A percentile compares a stretch with the other conserved stretches of the same genome.
Conservation (phyloP, 257 asterid species). For the Solanum tacnaense region DNA sequence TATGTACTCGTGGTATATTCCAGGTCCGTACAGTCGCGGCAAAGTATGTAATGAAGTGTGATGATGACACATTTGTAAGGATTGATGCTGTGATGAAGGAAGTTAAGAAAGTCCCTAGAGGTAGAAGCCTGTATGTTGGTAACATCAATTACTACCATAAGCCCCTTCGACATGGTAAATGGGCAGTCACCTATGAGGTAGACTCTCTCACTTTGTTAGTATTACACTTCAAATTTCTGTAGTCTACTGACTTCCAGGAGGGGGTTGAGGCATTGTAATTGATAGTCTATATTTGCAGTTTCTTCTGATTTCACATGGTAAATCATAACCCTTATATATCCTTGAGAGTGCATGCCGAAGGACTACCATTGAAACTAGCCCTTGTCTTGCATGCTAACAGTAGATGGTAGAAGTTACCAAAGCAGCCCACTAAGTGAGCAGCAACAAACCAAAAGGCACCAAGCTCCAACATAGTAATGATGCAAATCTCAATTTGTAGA, state of each 20-base stretch:
- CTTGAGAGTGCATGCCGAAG: background rate
- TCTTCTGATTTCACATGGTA: background rate
- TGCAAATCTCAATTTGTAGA: background rate
- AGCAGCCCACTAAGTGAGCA: background rate
- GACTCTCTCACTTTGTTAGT: background rate
- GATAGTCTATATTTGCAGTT: background rate
- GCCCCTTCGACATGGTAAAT: constrained; percentile 92
- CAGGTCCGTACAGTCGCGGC: constrained; percentile 65
- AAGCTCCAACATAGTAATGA: background rate
- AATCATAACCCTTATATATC: background rate
- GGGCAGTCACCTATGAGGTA: constrained; percentile 99
- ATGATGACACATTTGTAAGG: constrained; percentile 94
- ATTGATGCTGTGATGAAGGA: constrained; percentile 72
- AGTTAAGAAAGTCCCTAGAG: constrained; percentile 42
- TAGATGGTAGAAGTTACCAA: background rate
- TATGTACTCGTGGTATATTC: constrained; percentile 9
- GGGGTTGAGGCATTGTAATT: background rate
- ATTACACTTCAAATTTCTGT: background rate
- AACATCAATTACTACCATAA: constrained; percentile 84
- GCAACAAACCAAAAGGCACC: background rate
- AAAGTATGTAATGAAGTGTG: constrained; percentile 87
- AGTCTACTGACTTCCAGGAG: background rate
- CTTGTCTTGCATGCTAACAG: background rate
- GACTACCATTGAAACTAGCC: background rate
- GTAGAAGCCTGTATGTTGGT: constrained; percentile 70